Base-by-base conservation (phyloP, 805 yeast species). In the Torulaspora franciscae region DNA sequence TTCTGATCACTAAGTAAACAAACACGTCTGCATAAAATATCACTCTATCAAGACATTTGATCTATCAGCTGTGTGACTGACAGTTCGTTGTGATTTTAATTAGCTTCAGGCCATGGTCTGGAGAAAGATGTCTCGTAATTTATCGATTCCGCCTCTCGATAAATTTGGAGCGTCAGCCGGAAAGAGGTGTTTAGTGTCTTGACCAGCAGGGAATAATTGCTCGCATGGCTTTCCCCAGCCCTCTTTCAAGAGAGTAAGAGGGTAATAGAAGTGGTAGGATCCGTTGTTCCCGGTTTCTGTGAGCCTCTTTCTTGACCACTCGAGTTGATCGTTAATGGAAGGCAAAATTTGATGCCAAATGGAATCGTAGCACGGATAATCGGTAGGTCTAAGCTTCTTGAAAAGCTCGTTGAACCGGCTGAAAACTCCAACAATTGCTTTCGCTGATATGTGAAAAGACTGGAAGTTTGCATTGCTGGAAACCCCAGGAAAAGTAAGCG, bases 401-500 rank as follows among this genome's bases (percentile, higher is more conserved):
- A 43, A 48, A 23, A 47, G 34, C 30, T 40, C 28, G 35, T 54
- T 54, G 30, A 51, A 45, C 11, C 38, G 42, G 13, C 46, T 34
- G 43, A 49, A 54, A n/a, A 48, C 51, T 2, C 55, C 57, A 6
- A 44, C 47, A 24, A 54, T 40, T 10, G 52, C 52, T 30, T 46
- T 47, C 1, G 57, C 51, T 22, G 56, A 51, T 19, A 54, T 49
- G 22, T 44, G 49, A 28, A 54, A 54, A 23, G 57, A 54, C 33
- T 49, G 55, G 35, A 54, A 54, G 42, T 47, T 51, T 9, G 54
- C 56, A 26, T 54, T 54, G 45, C 57, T 54, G 25, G 61, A 32
- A 32, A 61, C 57, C 0, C 79, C 80, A 11, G 72, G 62, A 43
- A 75, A 69, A 2, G 68, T 68, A 28, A 76, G 55, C 14, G 75